Evolutionary conservation across 2,329 filamentous ascomycete genomes (phyloP).

Genomic region (Diaporthe citriasiana): DNA sequence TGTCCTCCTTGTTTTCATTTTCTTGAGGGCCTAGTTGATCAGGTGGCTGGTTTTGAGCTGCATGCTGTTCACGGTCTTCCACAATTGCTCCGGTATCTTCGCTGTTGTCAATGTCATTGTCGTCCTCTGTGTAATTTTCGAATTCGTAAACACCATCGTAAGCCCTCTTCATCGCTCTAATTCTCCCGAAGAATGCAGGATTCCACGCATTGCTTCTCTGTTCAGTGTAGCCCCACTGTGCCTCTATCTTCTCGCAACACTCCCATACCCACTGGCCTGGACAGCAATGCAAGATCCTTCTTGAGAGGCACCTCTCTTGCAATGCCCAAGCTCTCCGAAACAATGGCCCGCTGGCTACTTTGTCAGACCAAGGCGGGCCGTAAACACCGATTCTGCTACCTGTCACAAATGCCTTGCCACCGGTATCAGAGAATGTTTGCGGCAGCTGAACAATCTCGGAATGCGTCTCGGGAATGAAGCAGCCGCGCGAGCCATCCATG

Average conservation of each 20-base stretch:
- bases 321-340: slow-evolving; percentile 14
- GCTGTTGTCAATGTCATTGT: background rate
- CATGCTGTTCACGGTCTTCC: background rate
- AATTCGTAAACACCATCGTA: slow-evolving; percentile 15
- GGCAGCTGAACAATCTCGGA: slow-evolving; percentile 14
- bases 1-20: background rate
- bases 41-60: background rate
- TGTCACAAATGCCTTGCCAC: slow-evolving; percentile 3
- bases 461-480: slow-evolving; percentile 13
- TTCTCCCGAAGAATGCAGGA: background rate
- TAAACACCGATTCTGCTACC: background rate
- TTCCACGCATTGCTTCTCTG: slow-evolving; percentile 9
- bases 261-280: slow-evolving; percentile 14
- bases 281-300: slow-evolving; percentile 14
- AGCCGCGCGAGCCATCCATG: slow-evolving; percentile 16
- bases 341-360: background rate
- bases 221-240: background rate
- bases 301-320: slow-evolving; percentile 14
- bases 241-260: slow-evolving; percentile 13
- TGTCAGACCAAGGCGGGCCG: slow-evolving; percentile 7
- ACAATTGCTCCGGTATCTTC: background rate
- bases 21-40: background rate
- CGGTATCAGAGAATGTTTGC: slow-evolving; percentile 3
- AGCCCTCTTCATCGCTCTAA: slow-evolving; percentile 2
- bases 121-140: background rate